phyloP scores from a whole-genome alignment of 352 stramenopile genomes.

The Phytophthora tubulina region DNA sequence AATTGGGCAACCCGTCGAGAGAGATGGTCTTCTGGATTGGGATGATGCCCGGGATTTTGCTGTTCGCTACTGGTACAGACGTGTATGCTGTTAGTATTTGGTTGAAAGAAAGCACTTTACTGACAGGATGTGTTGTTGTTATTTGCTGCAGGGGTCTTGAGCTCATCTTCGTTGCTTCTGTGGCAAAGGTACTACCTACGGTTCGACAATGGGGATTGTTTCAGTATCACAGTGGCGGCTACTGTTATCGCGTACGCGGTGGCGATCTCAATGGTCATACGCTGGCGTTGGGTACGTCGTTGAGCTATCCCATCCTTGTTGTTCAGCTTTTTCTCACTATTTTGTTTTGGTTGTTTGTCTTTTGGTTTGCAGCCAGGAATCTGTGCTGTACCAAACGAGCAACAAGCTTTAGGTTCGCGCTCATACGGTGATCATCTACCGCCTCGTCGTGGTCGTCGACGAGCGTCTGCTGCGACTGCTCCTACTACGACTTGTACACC shows the following conservation, averaged over 20 bases:
- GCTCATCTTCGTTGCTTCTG: constrained; percentile 54
- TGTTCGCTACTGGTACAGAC: constrained; percentile 54
- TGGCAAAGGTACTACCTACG: constrained; percentile 65
- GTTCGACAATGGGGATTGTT: constrained; percentile 82
- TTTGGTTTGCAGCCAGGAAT: constrained; percentile 63
- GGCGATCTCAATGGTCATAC: constrained; percentile 78
- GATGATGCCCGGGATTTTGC: constrained; percentile 57
- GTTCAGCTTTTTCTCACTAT: constrained; percentile 8
- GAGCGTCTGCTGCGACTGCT: constrained; percentile 23
- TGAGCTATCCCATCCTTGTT: background rate
- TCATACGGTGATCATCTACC: constrained; percentile 36
- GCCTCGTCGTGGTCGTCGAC: constrained; percentile 34
- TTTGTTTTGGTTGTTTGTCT: constrained; percentile 14
- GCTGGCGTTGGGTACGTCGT: constrained; percentile 73
- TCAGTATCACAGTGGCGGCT: constrained; percentile 68
- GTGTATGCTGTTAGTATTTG: background rate
- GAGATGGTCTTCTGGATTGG: constrained; percentile 71
- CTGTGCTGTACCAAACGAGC: constrained; percentile 79
- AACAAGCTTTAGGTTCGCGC: constrained; percentile 51
- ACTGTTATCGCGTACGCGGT: constrained; percentile 74
- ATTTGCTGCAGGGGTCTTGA: constrained; percentile 48
- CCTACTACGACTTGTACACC: constrained; percentile 21
- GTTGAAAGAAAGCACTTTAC: background rate
- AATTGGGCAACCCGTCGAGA: constrained; percentile 68
- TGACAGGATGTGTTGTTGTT: constrained; percentile 15